A percentile compares a stretch with the other conserved stretches of the same genome.
Evolutionary conservation across 257 asterid genomes (phyloP).

Genomic region (Echium plantagineum): DNA sequence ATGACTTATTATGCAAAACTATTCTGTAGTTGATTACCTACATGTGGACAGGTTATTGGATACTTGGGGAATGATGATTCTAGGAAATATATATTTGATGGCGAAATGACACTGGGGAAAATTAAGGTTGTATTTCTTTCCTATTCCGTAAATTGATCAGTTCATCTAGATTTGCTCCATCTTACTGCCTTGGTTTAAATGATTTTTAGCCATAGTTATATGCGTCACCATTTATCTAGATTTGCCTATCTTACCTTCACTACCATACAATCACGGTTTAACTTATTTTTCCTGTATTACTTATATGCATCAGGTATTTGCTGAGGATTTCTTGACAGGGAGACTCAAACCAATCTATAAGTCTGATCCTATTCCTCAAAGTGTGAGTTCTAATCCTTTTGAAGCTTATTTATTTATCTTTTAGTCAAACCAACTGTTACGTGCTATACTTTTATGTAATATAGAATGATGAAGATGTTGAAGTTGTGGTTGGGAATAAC

Average conservation of each 20-base stretch:
- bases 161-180: background rate
- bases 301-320: conserved; percentile 51
- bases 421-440: conserved; percentile 2
- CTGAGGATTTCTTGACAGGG: conserved; percentile 53
- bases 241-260: background rate
- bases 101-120: conserved; percentile 52
- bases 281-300: background rate
- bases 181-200: background rate
- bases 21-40: conserved; percentile 10
- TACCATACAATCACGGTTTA: background rate
- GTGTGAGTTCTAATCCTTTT: conserved; percentile 31
- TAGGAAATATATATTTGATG: conserved; percentile 45
- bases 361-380: conserved; percentile 83
- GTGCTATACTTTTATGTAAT: background rate
- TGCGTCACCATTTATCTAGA: background rate
- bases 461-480: conserved; percentile 63
- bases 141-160: background rate
- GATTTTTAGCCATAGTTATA: background rate
- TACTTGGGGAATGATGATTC: conserved; percentile 46
- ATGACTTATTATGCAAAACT: conserved; percentile 4
- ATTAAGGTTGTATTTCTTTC: conserved; percentile 43
- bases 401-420: conserved; percentile 5
- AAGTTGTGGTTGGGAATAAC: conserved; percentile 35
- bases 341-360: conserved; percentile 73
- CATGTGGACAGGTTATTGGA: conserved; percentile 52